Base-by-base conservation (phyloP, 164 flowering plant genomes). In the Sedum album region DNA sequence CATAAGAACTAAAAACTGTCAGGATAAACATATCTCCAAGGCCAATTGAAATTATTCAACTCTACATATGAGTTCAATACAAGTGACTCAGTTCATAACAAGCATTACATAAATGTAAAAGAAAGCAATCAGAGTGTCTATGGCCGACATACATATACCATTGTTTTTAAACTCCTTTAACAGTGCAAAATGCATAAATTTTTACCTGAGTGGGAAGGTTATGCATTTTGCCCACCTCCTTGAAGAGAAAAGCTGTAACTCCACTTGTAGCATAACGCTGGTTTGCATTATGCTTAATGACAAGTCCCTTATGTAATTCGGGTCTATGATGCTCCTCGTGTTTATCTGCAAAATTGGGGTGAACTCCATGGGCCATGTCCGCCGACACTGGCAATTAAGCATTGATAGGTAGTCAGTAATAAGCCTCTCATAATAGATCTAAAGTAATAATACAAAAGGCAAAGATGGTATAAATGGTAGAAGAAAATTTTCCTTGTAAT, bases 321-420 rank as follows among this genome's bases (percentile, higher is more conserved):
- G 98, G 97, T n/a, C 94, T 79, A 70, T 93, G 98, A 65, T 86
- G 85, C 49, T 91, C 97, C 77, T 91, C 98, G 73, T 93, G 86
- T 81, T 88, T 91, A 48, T 91, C 96, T 74, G 65, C 31, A 72
- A 83, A 93, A 81, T 93, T 93, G 74, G 98, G 98, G 76, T 93
- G 98, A 68, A 86, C 88, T 67, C 96, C 96, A 77, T 90, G 98
- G 67, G 98, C 98, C 98, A 93, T 90, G 78, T 93, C 96, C 14
- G 96, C 98, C 55, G 98, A 93, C 18, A 90, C 98, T 89, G 71
- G 61, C 68, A 18, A 71, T 25, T 39, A 25, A 67, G 57, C 17
- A 30, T 57, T 20, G 33, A 55, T 21, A 25, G 31, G 25, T 55
- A 30, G 4, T 55, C 30, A 55, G 31, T 25, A 49, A 49, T 20